Conservation (phyloP, 371 early-diverging fungal genomes). For the Rhizopus stolonifer region DNA sequence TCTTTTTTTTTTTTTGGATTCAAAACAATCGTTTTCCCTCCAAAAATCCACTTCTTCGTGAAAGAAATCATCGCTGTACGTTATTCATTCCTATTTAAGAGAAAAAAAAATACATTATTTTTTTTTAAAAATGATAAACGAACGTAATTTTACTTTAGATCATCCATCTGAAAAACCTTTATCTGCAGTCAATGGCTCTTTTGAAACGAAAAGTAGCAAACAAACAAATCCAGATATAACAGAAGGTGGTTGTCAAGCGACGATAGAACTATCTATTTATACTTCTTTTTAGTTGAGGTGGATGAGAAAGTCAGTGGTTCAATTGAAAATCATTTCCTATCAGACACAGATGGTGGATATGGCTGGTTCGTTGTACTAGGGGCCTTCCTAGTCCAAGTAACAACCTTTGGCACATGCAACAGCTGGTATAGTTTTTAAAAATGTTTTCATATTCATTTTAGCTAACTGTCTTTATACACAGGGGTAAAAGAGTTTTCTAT, state of each 20-base stretch:
- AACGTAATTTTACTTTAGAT: conserved; percentile 27
- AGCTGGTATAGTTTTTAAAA: conserved; percentile 42
- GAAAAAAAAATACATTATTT: not conserved
- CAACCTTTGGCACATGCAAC: conserved; percentile 50
- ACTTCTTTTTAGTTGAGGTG: not conserved
- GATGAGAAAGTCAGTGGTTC: not conserved
- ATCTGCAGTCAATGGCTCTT: conserved; percentile 6
- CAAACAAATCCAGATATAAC: conserved; percentile 2
- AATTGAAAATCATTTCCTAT: conserved; percentile 1
- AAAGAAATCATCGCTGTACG: no score
- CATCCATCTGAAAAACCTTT: conserved; percentile 7
- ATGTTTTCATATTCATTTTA: not conserved
- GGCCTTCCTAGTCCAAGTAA: conserved; percentile 57
- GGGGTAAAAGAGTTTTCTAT: conserved; percentile 11
- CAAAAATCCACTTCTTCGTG: no score
- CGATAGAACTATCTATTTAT: no score
- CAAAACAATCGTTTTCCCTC: no score
- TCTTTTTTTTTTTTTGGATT: no score
- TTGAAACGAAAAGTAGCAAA: not conserved
- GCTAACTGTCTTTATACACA: conserved; percentile 7
- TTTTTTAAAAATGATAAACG: conserved; percentile 20
- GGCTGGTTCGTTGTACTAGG: conserved; percentile 64
- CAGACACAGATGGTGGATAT: conserved; percentile 59
- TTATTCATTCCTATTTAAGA: conserved; percentile 9
- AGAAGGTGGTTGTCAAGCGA: conserved; percentile 1